A percentile compares a stretch with the other conserved stretches of the same genome.
phyloP scores from a whole-genome alignment of 2,329 filamentous ascomycete species.

The Phaeosphaeria sp. region DNA sequence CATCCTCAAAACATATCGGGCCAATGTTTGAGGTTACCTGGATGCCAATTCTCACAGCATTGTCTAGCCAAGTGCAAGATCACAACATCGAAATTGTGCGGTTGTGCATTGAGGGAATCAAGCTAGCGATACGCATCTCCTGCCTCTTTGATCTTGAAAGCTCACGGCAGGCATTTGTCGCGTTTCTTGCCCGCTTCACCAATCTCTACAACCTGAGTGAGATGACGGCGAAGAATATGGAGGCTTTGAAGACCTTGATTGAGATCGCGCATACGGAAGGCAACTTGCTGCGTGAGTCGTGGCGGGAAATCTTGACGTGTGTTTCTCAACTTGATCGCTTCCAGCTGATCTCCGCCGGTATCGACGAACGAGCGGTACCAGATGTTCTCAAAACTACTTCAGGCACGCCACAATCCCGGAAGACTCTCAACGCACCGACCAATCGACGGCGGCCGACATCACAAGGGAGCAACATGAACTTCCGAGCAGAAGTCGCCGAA shows the following conservation, averaged over 20 bases:
- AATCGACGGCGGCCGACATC: conserved; percentile 58
- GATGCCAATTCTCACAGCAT: conserved; percentile 97
- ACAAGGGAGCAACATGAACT: conserved; percentile 54
- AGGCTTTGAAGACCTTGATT: conserved; percentile 88
- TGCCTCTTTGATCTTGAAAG: conserved; percentile 93
- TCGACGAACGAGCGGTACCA: conserved; percentile 89
- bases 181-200: conserved; percentile 88
- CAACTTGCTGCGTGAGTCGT: conserved; percentile 85
- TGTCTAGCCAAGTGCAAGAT: conserved; percentile 93
- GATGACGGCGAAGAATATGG: conserved; percentile 94
- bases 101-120: conserved; percentile 93
- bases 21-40: conserved; percentile 99
- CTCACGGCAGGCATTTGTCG: conserved; percentile 93
- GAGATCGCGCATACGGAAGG: conserved; percentile 94
- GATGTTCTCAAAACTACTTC: conserved; percentile 83
- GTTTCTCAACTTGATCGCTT: conserved; percentile 95
- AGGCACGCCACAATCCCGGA: conserved; percentile 65
- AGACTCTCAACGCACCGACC: conserved; percentile 68
- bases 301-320: conserved; percentile 94
- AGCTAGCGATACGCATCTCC: conserved; percentile 88
- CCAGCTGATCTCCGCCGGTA: conserved; percentile 91
- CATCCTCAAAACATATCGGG: conserved; percentile 91
- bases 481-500: conserved; percentile 82
- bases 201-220: conserved; percentile 95
- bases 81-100: conserved; percentile 92